Base-by-base conservation (phyloP, 225 moss, liverwort and hornwort species). In the Pseudoscleropodium purum region DNA sequence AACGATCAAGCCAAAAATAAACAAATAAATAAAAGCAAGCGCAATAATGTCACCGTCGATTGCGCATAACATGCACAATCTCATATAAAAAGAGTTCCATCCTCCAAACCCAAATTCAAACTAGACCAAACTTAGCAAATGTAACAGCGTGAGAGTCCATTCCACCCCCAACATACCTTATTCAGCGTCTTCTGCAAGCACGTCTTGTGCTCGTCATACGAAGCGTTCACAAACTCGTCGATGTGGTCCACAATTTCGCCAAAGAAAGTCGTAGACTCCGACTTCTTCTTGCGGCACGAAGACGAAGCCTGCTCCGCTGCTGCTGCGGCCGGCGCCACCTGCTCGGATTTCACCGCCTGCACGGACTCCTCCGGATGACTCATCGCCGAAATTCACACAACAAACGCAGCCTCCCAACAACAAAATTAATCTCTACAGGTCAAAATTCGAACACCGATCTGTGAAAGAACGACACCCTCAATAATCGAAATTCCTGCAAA, bases 221-320 rank as follows among this genome's bases (percentile, higher is more conserved):
- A 97, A 29, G 99, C 99, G 72, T 95, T 87, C 69, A 99, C 95
- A 77, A 99, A 97, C 49, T 99, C 97, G 83, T 99, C 97, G 81
- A 99, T 97, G 85, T 99, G 99, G 64, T 87, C 91, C 37, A 95
- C 91, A 73, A 99, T 30, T 60, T 97, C 97, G 75, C 94, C 96
- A 47, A 97, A 90, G 87, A 96, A 99, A 84, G 91, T 95, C 87
- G 81, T 86, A 23, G 92, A 94, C 76, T 84, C 92, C 72, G 95
- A 88, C 89, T 92, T 97, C 94, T 99, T 99, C 94, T 97, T 99
- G 88, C 95, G 93, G 92, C 99, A 99, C 45, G 93, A 89, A 30
- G 93, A 74, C 80, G 90, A 66, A n/a, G 88, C 85, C 49, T 90
- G 82, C 52, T 75, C 82, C 57, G 34, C 90, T 56, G 33, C 90